Percentiles rank a stretch among this genome's conserved stretches.
These are phyloP conservation scores for Starmerella gropengiesseri DNA, from an alignment of 805 yeast genomes.

Conservation along the genomic window DNA sequence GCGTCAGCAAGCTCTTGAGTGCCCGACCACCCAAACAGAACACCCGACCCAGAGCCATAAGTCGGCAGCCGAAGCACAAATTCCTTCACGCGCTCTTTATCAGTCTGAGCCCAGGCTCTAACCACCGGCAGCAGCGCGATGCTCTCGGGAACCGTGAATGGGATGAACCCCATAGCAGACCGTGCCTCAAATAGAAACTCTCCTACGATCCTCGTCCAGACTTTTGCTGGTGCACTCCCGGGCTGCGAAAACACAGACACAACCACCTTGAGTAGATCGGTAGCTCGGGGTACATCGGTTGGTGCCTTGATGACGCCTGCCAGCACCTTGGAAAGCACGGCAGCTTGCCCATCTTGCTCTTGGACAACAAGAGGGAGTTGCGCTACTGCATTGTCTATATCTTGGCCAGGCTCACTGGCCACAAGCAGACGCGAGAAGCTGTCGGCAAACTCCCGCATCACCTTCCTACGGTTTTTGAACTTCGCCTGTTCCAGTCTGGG, in stretches of 20 bases:
- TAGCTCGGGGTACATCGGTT: constrained; percentile 10
- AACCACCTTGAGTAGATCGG: constrained; percentile 5
- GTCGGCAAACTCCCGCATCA: constrained; percentile 48
- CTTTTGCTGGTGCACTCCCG: constrained; percentile 32
- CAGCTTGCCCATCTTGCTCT: constrained; percentile 52
- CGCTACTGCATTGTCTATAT: constrained; percentile 32
- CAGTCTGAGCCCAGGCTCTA: constrained; percentile 51
- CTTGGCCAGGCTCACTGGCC: constrained; percentile 10
- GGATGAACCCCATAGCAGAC: constrained; percentile 37
- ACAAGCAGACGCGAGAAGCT: constrained; percentile 30
- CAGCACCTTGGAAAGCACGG: constrained; percentile 42
- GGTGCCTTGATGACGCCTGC: constrained; percentile 13
- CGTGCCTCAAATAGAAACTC: constrained; percentile 55
- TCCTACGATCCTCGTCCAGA: constrained; percentile 52
- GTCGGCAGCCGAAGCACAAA: constrained; percentile 36
- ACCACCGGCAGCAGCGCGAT: constrained; percentile 47
- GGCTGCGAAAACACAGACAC: constrained; percentile 10
- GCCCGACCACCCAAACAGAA: constrained; percentile 58
- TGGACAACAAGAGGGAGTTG: constrained; percentile 35
- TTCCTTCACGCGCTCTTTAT: constrained; percentile 50
- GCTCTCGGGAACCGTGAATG: constrained; percentile 26
- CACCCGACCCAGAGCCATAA: constrained; percentile 40
- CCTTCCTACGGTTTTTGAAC: constrained; percentile 27
- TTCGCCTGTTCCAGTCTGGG: constrained; percentile 13
- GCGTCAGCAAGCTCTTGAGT: constrained; percentile 50